Conservation (phyloP, 208 protist species). For the Acanthamoeba royreba region DNA sequence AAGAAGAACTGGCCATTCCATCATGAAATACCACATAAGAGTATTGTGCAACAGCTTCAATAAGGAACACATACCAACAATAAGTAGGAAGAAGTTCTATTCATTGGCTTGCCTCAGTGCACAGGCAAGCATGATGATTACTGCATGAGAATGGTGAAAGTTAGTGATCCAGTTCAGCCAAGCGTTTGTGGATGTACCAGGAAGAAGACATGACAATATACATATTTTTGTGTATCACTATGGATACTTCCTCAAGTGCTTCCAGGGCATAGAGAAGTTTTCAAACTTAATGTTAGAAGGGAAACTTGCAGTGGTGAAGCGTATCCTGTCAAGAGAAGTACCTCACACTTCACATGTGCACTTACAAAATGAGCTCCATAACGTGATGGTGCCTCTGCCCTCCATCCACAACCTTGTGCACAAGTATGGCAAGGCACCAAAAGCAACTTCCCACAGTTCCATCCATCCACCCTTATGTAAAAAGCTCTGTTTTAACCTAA, state of each 20-base stretch:
- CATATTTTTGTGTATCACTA: neutral
- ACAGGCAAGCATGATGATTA: neutral
- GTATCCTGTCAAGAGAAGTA: neutral
- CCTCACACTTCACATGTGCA: neutral
- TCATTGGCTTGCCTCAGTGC: neutral
- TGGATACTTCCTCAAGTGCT: neutral
- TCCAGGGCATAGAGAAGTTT: neutral
- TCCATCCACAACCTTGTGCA: neutral
- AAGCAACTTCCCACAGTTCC: neutral
- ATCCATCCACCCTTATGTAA: neutral
- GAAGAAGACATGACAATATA: neutral
- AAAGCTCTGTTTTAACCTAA: neutral
- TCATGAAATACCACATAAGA: neutral
- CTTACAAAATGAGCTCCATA: neutral
- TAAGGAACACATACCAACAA: neutral
- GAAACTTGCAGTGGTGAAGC: neutral
- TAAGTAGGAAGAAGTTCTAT: neutral
- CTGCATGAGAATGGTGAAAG: neutral
- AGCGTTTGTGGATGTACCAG: neutral
- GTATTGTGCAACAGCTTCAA: neutral
- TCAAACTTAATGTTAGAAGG: neutral
- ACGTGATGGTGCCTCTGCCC: neutral
- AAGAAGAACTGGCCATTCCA: neutral
- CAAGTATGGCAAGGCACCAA: neutral
- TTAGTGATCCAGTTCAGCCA: neutral